Evolutionary conservation across 2,329 filamentous ascomycete species (phyloP).

Genomic region (Dactylellina leptospora): DNA sequence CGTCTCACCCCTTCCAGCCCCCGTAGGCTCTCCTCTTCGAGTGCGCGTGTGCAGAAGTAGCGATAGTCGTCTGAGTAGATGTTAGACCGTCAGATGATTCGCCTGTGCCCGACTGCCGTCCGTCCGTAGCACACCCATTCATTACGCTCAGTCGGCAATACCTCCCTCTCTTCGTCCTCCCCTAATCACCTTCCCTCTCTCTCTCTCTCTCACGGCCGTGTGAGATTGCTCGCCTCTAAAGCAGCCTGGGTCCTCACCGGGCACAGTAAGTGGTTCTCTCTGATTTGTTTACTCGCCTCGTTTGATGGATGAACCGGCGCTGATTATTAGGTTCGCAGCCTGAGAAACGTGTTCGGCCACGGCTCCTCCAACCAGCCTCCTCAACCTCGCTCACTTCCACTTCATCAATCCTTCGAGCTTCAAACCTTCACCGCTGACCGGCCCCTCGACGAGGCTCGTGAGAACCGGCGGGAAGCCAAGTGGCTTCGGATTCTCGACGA

Average conservation of each 20-base stretch:
- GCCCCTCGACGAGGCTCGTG: conserved; percentile 8
- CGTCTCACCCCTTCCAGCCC: background rate
- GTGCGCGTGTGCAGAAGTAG: background rate
- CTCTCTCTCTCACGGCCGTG: too few relatives aligned
- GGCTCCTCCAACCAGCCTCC: conserved; percentile 12
- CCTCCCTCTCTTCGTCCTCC: conserved; percentile 1
- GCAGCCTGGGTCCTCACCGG: too few relatives aligned
- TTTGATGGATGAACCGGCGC: too few relatives aligned
- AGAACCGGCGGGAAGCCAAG: conserved; percentile 56
- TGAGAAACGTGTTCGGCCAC: too few relatives aligned
- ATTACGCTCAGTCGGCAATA: too few relatives aligned
- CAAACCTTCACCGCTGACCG: conserved; percentile 19
- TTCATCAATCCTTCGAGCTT: conserved; percentile 35
- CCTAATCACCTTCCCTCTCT: too few relatives aligned
- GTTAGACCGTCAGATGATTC: conserved; percentile 2
- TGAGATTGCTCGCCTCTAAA: too few relatives aligned
- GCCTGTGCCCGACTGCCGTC: background rate
- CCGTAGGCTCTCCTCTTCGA: background rate
- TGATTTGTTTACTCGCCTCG: too few relatives aligned
- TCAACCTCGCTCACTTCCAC: background rate
- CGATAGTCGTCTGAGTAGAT: background rate
- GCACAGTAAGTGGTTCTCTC: too few relatives aligned
- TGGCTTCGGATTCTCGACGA: conserved; percentile 73
- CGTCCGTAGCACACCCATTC: too few relatives aligned
- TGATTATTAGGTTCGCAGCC: too few relatives aligned